Percentiles rank a stretch among this genome's conserved stretches.
These are phyloP conservation scores for Lanmaoa rubissima DNA, from an alignment of 768 basidiomycete genomes.

Conservation along the genomic window DNA sequence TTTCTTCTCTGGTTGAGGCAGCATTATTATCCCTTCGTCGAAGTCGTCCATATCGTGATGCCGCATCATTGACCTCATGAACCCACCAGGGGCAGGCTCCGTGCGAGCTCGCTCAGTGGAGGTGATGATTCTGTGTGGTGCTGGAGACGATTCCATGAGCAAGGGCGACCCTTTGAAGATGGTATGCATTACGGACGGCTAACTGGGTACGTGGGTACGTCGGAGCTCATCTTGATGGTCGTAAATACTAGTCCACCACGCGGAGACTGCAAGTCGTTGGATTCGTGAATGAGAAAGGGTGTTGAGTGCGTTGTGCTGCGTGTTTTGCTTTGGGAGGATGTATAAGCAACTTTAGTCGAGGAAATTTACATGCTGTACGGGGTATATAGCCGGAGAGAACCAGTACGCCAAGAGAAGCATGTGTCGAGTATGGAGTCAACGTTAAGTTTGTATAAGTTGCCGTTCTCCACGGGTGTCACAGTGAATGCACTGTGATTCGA, in stretches of 20 bases:
- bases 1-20: slow-evolving; percentile 11
- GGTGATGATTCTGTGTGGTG: slow-evolving; percentile 13
- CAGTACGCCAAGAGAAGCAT: slow-evolving; percentile 18
- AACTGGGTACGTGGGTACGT: slow-evolving; percentile 4
- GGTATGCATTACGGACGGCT: slow-evolving; percentile 1
- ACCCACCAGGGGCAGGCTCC: slow-evolving; percentile 16
- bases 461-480: background rate
- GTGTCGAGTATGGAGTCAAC: background rate
- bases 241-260: slow-evolving; percentile 1
- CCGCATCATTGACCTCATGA: slow-evolving; percentile 24
- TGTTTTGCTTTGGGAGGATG: background rate
- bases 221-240: slow-evolving; percentile 8
- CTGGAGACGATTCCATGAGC: slow-evolving; percentile 7
- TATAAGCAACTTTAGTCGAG: background rate
- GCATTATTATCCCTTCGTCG: slow-evolving; percentile 14
- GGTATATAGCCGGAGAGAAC: background rate
- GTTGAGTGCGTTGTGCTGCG: background rate
- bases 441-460: background rate
- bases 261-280: slow-evolving; percentile 1
- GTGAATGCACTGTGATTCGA: background rate
- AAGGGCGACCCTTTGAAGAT: background rate
- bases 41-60: slow-evolving; percentile 4
- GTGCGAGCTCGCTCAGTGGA: slow-evolving; percentile 14
- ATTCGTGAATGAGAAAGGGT: background rate
- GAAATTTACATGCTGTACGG: too few species aligned